Conservation (phyloP, 202 grass and related monocot species). For the Sporobolus alterniflorus region DNA sequence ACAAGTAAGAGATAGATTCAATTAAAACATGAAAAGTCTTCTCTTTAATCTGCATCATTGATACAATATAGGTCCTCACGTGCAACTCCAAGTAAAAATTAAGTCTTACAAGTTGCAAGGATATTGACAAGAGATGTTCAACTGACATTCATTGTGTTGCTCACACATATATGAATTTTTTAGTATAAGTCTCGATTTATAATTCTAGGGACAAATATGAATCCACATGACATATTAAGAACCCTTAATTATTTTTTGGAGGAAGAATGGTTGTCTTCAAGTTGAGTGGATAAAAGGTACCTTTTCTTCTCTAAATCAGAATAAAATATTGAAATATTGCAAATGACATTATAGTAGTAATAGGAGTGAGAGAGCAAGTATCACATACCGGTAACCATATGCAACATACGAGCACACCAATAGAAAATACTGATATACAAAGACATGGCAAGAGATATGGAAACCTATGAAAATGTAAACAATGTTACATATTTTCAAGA, state of each 20-base stretch:
- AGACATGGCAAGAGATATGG: constrained; percentile 71
- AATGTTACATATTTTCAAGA: constrained; percentile 17
- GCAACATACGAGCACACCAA: constrained; percentile 50
- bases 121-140: too few species aligned
- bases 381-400: constrained; percentile 75
- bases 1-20: neutral
- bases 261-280: neutral
- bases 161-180: neutral
- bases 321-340: neutral
- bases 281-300: neutral
- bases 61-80: neutral
- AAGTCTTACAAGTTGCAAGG: too few species aligned
- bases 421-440: constrained; percentile 53
- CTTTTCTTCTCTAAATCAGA: neutral
- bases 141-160: neutral
- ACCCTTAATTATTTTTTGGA: too few species aligned
- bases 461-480: constrained; percentile 46
- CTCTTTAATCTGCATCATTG: neutral
- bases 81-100: neutral
- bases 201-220: neutral
- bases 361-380: neutral
- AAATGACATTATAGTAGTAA: neutral
- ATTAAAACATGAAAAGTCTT: neutral
- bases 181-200: neutral
- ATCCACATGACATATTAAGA: too few species aligned